These are phyloP conservation scores for Podospora comata DNA, from an alignment of 495 filamentous ascomycete species.

Conservation along the genomic window DNA sequence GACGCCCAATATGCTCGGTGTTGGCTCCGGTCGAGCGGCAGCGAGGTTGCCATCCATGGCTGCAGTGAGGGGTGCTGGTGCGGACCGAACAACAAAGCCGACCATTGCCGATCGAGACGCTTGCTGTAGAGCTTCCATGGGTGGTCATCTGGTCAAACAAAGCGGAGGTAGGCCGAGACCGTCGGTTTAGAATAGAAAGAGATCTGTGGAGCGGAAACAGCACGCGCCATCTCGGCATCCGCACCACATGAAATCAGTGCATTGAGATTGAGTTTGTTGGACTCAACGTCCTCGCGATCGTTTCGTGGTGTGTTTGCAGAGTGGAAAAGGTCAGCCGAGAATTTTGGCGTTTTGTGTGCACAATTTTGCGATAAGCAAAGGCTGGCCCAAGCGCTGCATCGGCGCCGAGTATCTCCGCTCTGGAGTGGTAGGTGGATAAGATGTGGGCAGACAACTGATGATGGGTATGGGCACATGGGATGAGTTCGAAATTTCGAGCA, in stretches of 20 bases:
- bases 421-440: not conserved
- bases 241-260: no score
- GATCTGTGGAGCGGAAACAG: slow-evolving; percentile 11
- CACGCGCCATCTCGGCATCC: not conserved
- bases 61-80: slow-evolving; percentile 10
- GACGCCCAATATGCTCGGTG: not conserved
- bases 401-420: not conserved
- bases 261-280: not conserved
- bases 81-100: slow-evolving; percentile 29
- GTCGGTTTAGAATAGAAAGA: not conserved
- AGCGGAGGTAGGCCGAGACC: slow-evolving; percentile 2
- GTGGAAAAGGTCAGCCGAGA: slow-evolving; percentile 3
- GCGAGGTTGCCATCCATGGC: not conserved
- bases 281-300: not conserved
- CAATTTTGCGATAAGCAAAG: slow-evolving; percentile 2
- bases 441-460: no score
- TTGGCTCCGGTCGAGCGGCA: slow-evolving; percentile 15
- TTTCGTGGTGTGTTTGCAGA: not conserved
- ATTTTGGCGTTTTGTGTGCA: slow-evolving; percentile 15
- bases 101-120: slow-evolving; percentile 34
- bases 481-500: no score
- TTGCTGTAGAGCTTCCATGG: slow-evolving; percentile 11
- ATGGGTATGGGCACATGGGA: no score
- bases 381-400: slow-evolving; percentile 14
- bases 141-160: slow-evolving; percentile 16